Conservation (phyloP, 768 basidiomycete species). For the Phaffia tasmanica region DNA sequence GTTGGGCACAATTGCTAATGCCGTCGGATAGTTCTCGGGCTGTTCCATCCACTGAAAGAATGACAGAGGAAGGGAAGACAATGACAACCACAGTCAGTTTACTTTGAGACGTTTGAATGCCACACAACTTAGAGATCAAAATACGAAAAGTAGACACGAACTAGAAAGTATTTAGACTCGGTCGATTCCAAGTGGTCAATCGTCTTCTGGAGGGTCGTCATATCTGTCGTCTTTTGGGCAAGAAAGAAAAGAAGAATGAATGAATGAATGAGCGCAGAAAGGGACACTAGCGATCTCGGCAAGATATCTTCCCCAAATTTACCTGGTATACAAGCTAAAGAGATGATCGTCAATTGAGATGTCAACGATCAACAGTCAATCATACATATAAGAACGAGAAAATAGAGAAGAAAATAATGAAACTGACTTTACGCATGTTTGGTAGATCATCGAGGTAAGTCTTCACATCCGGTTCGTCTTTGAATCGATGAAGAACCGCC, state of each 20-base stretch:
- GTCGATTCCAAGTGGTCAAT: conserved; percentile 25
- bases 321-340: conserved; percentile 14
- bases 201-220: conserved; percentile 18
- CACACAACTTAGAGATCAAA: not conserved
- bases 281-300: not conserved
- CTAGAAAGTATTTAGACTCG: conserved; percentile 33
- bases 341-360: too few species aligned
- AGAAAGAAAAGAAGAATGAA: not conserved
- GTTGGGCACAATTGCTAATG: conserved; percentile 37
- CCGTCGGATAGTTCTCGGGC: conserved; percentile 37
- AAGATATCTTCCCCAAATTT: not conserved
- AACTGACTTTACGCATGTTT: conserved; percentile 34
- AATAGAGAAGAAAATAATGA: not conserved
- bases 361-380: not conserved
- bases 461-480: conserved; percentile 32
- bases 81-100: not conserved
- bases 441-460: conserved; percentile 32
- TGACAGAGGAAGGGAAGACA: not conserved
- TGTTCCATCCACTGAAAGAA: conserved; percentile 35
- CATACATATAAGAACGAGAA: not conserved
- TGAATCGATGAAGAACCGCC: conserved; percentile 33
- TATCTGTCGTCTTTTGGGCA: conserved; percentile 5
- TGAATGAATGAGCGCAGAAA: not conserved
- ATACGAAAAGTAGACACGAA: not conserved
- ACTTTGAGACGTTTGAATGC: not conserved